These are phyloP conservation scores for Didymella segeticola DNA, from an alignment of 2,329 filamentous ascomycete species.

Conservation along the genomic window DNA sequence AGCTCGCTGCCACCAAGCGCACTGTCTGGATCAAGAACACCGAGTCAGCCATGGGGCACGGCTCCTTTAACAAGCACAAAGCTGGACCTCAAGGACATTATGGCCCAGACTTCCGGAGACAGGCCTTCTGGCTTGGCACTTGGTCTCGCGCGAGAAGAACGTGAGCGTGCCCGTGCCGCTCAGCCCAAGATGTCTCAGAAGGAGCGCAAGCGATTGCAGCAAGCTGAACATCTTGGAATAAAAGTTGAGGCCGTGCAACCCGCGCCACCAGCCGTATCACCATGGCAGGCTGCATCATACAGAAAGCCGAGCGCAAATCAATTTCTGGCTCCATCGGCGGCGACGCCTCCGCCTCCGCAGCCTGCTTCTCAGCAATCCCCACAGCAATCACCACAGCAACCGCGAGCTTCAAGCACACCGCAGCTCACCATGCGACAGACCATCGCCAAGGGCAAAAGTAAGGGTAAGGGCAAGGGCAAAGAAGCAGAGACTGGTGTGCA, in stretches of 20 bases:
- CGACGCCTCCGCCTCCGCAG: constrained; percentile 8
- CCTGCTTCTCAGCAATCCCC: constrained; percentile 24
- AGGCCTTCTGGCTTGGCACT: constrained; percentile 61
- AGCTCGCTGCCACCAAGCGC: constrained; percentile 31
- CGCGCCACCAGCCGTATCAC: constrained; percentile 40
- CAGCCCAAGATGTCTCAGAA: constrained; percentile 82
- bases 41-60: constrained; percentile 60
- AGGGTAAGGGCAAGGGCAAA: constrained; percentile 28
- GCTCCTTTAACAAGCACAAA: constrained; percentile 65
- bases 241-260: constrained; percentile 39
- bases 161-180: constrained; percentile 43
- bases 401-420: constrained; percentile 49
- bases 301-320: constrained; percentile 38
- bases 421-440: constrained; percentile 69
- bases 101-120: constrained; percentile 65
- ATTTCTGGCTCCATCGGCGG: constrained; percentile 14
- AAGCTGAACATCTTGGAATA: constrained; percentile 47
- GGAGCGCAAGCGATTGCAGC: constrained; percentile 73
- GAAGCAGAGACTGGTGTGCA: constrained; percentile 27
- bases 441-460: constrained; percentile 49
- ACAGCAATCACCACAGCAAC: constrained; percentile 24
- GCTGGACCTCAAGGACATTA: constrained; percentile 77
- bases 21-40: constrained; percentile 31
- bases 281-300: constrained; percentile 43
- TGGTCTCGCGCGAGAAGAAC: constrained; percentile 56